phyloP scores from a whole-genome alignment of 2,329 filamentous ascomycete species.

The Stagonosporopsis chrysanthemi region DNA sequence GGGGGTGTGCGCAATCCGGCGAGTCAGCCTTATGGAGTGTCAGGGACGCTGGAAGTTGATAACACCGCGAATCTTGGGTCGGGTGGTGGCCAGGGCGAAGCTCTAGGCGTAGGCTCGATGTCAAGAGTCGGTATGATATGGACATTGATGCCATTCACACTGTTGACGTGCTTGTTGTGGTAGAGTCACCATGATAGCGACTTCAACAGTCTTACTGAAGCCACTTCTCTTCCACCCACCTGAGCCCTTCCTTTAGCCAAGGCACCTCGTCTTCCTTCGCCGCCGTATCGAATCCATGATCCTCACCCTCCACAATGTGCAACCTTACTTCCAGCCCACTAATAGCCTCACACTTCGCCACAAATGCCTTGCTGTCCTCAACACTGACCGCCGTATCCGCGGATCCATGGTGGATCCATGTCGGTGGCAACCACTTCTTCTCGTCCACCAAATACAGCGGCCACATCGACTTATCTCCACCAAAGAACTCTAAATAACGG shows the following conservation, averaged over 20 bases:
- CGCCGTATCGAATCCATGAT: conserved; percentile 45
- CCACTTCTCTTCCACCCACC: conserved; percentile 41
- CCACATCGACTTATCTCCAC: conserved; percentile 32
- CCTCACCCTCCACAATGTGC: conserved; percentile 24
- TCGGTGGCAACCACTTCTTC: conserved; percentile 37
- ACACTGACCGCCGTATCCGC: conserved; percentile 39
- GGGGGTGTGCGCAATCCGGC: conserved; percentile 45
- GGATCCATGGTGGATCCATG: conserved; percentile 42
- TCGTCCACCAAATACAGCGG: conserved; percentile 37
- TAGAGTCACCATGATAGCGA: background rate
- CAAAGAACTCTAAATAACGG: conserved; percentile 40
- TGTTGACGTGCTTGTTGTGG: background rate
- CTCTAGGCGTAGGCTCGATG: background rate
- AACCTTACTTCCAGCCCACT: conserved; percentile 31
- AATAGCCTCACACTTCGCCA: conserved; percentile 29
- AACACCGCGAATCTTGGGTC: background rate
- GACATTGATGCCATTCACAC: background rate
- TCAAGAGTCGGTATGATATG: background rate
- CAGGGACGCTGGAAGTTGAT: background rate
- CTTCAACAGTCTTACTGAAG: background rate
- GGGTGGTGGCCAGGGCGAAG: background rate
- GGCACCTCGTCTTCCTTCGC: conserved; percentile 34
- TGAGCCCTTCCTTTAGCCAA: conserved; percentile 41
- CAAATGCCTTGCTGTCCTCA: conserved; percentile 37
- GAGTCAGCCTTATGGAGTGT: conserved; percentile 30